phyloP scores from a whole-genome alignment of 257 asterid species.

The Prunella vulgaris region DNA sequence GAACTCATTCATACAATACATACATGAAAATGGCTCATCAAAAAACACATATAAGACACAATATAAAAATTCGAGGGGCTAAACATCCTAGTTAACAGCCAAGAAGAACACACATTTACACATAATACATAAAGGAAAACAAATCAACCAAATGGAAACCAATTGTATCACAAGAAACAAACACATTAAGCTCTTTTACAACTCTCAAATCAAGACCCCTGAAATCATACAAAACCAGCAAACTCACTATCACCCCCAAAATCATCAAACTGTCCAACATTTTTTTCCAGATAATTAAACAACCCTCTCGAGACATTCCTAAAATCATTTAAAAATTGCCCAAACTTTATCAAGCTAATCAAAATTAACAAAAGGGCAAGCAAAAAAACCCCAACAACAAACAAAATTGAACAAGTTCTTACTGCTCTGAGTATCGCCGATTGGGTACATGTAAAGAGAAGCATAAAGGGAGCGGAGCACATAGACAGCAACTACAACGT shows the following conservation, averaged over 20 bases:
- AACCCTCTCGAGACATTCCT: not conserved
- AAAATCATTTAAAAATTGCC: constrained; percentile 7
- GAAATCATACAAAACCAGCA: constrained; percentile 1
- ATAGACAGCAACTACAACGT: constrained; percentile 69
- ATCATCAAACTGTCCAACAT: constrained; percentile 7
- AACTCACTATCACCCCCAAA: constrained; percentile 12
- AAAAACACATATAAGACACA: not conserved
- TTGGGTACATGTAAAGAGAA: constrained; percentile 64
- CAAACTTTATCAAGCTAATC: not conserved
- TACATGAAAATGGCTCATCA: not conserved
- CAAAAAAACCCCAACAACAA: constrained; percentile 8
- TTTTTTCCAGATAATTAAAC: not conserved
- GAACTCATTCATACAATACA: too few species aligned
- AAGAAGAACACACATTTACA: not conserved
- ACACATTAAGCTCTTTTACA: not conserved
- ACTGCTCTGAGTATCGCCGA: constrained; percentile 44
- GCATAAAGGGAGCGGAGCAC: constrained; percentile 71
- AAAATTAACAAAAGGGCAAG: constrained; percentile 17
- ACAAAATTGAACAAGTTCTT: constrained; percentile 20
- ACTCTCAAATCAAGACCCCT: not conserved
- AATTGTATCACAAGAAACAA: not conserved
- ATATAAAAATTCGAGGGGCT: not conserved
- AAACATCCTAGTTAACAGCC: not conserved
- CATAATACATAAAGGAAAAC: not conserved
- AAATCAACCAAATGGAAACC: not conserved